Evolutionary conservation across 2,329 filamentous ascomycete genomes (phyloP).

Genomic region (Fusarium poae): DNA sequence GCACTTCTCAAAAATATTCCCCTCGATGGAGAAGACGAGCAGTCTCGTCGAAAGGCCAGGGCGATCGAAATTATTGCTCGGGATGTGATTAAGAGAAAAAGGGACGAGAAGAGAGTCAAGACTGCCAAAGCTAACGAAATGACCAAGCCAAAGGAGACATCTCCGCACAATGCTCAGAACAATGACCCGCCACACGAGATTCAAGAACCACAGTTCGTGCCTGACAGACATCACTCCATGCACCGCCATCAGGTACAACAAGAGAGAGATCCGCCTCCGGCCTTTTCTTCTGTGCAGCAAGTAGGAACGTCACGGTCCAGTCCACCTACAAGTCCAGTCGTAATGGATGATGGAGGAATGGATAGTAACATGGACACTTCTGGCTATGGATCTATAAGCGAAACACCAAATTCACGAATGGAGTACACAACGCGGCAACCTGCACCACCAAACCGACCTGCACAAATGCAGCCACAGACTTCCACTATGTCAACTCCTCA

Average conservation of each 20-base stretch:
- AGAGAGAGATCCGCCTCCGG: neutral
- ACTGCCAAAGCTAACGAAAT: conserved; percentile 61
- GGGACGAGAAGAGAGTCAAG: conserved; percentile 67
- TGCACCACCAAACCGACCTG: conserved; percentile 39
- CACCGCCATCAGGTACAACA: conserved; percentile 9
- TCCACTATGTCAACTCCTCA: conserved; percentile 35
- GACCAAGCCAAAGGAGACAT: conserved; percentile 45
- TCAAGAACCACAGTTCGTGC: neutral
- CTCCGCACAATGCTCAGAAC: neutral
- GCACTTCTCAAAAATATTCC: conserved; percentile 67
- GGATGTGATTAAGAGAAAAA: conserved; percentile 82
- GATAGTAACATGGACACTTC: conserved; percentile 37
- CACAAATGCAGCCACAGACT: conserved; percentile 43
- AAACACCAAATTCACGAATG: conserved; percentile 45
- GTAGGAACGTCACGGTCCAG: conserved; percentile 26
- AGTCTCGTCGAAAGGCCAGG: conserved; percentile 68
- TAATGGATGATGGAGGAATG: conserved; percentile 34
- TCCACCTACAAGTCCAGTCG: conserved; percentile 31
- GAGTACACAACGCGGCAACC: conserved; percentile 38
- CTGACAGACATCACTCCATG: neutral
- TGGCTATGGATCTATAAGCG: conserved; percentile 46
- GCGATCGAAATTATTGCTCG: conserved; percentile 78
- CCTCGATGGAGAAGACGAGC: conserved; percentile 63
- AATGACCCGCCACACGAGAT: neutral
- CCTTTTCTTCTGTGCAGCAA: conserved; percentile 8